These are phyloP conservation scores for maize (Zea mays) DNA, from an alignment of 176 grass and related monocot species.

Conservation along the genomic window Zm-B73-REFERENCE-NAM-5.0 NC_050099.1:190979001-190979500, in stretches of 20 bases:
- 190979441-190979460: neutral
- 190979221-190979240: neutral
- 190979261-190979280: neutral
- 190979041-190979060: constrained; percentile 23
- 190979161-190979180: no score
- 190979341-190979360: neutral
- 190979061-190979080: neutral
- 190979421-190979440: neutral
- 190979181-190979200: neutral
- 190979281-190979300: constrained; percentile 3
- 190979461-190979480: neutral
- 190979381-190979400: constrained; percentile 41
- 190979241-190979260: neutral
- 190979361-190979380: neutral
- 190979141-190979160: neutral
- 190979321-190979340: neutral
- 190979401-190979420: neutral
- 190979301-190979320: constrained; percentile 27
- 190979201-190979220: neutral
- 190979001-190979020: neutral
- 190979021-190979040: neutral
- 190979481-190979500: neutral
- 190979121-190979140: constrained; percentile 36
- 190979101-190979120: constrained; percentile 38
- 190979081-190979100: constrained; percentile 1